A percentile compares a stretch with the other conserved stretches of the same genome.
Evolutionary conservation across 1,284 basidiomycete genomes (phyloP).

Genomic region (Puccinia horiana): DNA sequence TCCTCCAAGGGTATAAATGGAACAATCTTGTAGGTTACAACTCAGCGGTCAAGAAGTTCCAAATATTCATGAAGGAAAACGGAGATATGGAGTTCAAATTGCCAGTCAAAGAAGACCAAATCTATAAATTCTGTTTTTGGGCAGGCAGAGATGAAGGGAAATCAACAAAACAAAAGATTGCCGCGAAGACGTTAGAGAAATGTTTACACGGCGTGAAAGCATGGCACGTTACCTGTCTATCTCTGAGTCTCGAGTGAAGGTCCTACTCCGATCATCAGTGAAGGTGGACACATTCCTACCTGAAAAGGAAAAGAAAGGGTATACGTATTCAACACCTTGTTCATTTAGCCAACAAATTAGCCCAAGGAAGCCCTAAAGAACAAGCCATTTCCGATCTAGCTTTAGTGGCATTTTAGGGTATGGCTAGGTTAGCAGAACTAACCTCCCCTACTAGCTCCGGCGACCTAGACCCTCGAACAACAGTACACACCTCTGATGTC

Average conservation of each 20-base stretch:
- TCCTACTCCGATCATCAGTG: background rate
- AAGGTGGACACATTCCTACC: background rate
- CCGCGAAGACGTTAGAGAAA: background rate
- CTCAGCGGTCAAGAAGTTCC: background rate
- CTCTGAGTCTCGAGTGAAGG: background rate
- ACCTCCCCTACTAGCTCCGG: background rate
- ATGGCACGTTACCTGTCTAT: background rate
- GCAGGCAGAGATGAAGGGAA: background rate
- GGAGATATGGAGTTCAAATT: background rate
- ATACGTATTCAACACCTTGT: background rate
- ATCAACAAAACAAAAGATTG: background rate
- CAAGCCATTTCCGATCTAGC: background rate
- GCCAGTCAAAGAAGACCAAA: background rate
- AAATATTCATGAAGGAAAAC: background rate
- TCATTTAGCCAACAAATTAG: too few species aligned
- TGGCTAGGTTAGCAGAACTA: background rate
- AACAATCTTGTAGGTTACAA: conserved; percentile 1
- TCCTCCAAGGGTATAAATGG: background rate
- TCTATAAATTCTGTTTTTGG: background rate
- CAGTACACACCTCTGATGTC: background rate
- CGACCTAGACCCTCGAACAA: background rate
- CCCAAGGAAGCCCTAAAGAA: background rate
- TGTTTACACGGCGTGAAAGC: background rate
- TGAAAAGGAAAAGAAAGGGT: background rate
- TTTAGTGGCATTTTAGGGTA: conserved; percentile 14